phyloP scores from a whole-genome alignment of 495 filamentous ascomycete species.

The Astrocystis sublimbata region DNA sequence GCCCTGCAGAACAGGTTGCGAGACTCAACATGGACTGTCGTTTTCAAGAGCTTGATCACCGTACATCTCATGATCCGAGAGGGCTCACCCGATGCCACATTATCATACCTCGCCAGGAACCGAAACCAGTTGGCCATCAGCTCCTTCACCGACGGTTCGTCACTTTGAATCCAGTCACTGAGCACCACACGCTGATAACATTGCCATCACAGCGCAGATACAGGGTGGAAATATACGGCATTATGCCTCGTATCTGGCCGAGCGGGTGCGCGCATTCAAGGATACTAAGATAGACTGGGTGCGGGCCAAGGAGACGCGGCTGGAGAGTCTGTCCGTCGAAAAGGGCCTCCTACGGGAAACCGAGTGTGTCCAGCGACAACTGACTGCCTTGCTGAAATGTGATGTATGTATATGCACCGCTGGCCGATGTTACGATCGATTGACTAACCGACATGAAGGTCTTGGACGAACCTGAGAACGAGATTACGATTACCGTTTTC shows the following conservation, averaged over 20 bases:
- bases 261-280: constrained; percentile 77
- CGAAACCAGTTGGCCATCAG: constrained; percentile 83
- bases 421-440: background rate
- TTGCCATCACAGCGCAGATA: constrained; percentile 67
- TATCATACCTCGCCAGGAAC: constrained; percentile 81
- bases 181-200: constrained; percentile 26
- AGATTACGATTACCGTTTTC: constrained; percentile 96
- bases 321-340: constrained; percentile 86
- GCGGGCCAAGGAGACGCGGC: constrained; percentile 72
- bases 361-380: constrained; percentile 86
- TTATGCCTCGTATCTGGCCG: constrained; percentile 84
- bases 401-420: constrained; percentile 60
- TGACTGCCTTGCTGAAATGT: constrained; percentile 81
- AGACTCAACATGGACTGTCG: constrained; percentile 95
- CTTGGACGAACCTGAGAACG: constrained; percentile 90
- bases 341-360: constrained; percentile 94
- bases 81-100: constrained; percentile 83
- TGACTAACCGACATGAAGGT: constrained; percentile 53
- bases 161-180: background rate
- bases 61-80: constrained; percentile 97
- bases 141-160: constrained; percentile 87
- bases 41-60: constrained; percentile 94
- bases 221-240: constrained; percentile 93
- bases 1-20: constrained; percentile 83
- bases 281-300: constrained; percentile 90